These are phyloP conservation scores for Saccharomycopsis babjevae DNA, from an alignment of 805 yeast species.

Conservation along the genomic window DNA sequence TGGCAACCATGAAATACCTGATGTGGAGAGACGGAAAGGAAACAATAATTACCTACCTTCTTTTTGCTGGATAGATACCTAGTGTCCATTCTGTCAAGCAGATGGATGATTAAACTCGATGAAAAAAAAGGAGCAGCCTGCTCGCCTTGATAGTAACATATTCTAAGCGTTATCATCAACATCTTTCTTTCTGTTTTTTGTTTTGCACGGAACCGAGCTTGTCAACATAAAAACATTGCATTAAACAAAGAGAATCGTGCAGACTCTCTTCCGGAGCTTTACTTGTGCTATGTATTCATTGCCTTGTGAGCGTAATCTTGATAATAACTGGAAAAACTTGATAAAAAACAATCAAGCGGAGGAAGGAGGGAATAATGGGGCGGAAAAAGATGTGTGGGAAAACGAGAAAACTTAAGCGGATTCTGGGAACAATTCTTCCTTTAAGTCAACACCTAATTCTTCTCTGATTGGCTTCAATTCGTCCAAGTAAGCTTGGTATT, in stretches of 20 bases:
- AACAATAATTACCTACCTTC: background rate
- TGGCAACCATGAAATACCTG: background rate
- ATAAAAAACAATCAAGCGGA: background rate
- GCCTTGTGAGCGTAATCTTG: background rate
- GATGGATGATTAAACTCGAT: too few species aligned
- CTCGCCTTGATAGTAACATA: too few species aligned
- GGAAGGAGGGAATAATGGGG: too few species aligned
- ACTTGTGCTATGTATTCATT: background rate
- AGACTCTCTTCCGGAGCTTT: background rate
- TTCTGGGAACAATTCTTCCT: conserved; percentile 71
- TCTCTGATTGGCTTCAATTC: conserved; percentile 86
- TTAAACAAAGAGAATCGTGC: too few species aligned
- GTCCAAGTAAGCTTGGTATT: conserved; percentile 91
- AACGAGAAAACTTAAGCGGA: conserved; percentile 16
- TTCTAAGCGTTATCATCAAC: too few species aligned
- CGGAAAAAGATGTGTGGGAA: too few species aligned
- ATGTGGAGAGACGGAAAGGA: background rate
- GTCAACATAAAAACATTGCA: too few species aligned
- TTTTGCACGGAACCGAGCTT: too few species aligned
- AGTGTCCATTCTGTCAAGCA: too few species aligned
- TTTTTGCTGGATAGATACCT: background rate
- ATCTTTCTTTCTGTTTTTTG: too few species aligned
- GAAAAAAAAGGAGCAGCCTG: too few species aligned
- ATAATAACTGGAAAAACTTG: background rate
- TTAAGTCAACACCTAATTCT: conserved; percentile 86